phyloP scores from a whole-genome alignment of 75 land plant genomes.

The Picea glauca region DNA sequence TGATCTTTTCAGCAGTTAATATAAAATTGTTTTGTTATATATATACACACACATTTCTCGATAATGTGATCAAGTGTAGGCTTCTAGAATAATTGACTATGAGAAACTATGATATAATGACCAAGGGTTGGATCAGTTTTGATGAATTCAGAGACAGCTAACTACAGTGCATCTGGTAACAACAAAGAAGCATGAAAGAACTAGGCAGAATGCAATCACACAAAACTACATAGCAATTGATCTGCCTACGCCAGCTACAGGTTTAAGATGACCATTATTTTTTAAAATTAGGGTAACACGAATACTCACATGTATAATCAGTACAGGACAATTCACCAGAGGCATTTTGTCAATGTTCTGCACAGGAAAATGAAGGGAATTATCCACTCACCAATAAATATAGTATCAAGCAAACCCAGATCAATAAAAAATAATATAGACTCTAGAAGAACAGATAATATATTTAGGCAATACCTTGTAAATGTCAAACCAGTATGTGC shows the following conservation, averaged over 20 bases:
- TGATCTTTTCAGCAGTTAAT: too few species aligned
- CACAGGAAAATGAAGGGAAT: constrained; percentile 22
- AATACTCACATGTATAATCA: constrained; percentile 75
- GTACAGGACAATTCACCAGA: constrained; percentile 67
- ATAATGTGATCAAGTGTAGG: too few species aligned
- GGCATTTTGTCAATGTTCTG: constrained; percentile 85
- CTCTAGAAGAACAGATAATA: background rate
- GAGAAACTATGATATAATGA: too few species aligned
- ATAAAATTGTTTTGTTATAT: too few species aligned
- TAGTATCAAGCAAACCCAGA: background rate
- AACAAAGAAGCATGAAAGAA: too few species aligned
- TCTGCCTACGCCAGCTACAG: background rate
- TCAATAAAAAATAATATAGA: background rate
- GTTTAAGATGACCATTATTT: background rate
- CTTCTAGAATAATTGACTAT: too few species aligned
- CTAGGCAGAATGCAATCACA: too few species aligned
- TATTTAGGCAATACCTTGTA: constrained; percentile 48
- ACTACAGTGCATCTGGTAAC: too few species aligned
- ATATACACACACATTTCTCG: too few species aligned
- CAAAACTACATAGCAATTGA: too few species aligned
- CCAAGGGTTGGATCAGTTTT: too few species aligned
- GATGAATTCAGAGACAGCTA: too few species aligned
- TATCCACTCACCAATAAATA: background rate
- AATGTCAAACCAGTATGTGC: constrained; percentile 88
- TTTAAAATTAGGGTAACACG: background rate